Evolutionary conservation across 2,329 filamentous ascomycete species (phyloP).

Genomic region (Colletotrichum scovillei): DNA sequence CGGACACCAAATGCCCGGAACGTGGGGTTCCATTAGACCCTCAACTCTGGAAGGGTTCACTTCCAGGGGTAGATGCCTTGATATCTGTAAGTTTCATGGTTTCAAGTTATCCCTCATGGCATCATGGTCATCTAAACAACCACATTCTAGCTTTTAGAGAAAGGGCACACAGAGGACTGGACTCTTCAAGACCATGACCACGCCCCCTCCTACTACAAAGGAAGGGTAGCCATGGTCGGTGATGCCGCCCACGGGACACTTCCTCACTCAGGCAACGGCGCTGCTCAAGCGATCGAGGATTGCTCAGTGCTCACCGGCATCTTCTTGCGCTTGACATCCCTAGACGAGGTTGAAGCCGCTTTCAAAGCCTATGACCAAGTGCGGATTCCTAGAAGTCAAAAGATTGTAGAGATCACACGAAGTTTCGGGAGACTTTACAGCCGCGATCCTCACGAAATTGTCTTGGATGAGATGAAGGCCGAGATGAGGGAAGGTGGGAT

Average conservation of each 20-base stretch:
- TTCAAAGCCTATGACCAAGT: background rate
- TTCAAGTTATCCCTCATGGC: background rate
- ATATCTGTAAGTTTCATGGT: background rate
- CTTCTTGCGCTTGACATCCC: background rate
- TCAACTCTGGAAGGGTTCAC: background rate
- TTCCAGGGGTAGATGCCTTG: background rate
- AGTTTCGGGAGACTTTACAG: background rate
- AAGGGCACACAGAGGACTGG: background rate
- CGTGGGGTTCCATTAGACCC: background rate
- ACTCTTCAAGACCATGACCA: background rate
- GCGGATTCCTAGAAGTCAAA: background rate
- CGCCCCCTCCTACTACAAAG: background rate
- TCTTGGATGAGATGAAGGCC: background rate
- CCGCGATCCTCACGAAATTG: background rate
- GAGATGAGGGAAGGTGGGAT: background rate
- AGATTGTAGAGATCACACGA: background rate
- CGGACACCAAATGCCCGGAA: background rate
- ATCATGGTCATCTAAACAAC: background rate
- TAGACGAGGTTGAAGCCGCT: background rate
- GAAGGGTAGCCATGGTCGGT: background rate
- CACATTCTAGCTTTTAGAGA: background rate
- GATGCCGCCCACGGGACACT: background rate
- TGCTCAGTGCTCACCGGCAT: background rate
- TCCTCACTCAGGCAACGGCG: background rate
- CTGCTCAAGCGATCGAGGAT: background rate